These are phyloP conservation scores for Cyclaneusma minus DNA, from an alignment of 2,329 filamentous ascomycete species.

Conservation along the genomic window DNA sequence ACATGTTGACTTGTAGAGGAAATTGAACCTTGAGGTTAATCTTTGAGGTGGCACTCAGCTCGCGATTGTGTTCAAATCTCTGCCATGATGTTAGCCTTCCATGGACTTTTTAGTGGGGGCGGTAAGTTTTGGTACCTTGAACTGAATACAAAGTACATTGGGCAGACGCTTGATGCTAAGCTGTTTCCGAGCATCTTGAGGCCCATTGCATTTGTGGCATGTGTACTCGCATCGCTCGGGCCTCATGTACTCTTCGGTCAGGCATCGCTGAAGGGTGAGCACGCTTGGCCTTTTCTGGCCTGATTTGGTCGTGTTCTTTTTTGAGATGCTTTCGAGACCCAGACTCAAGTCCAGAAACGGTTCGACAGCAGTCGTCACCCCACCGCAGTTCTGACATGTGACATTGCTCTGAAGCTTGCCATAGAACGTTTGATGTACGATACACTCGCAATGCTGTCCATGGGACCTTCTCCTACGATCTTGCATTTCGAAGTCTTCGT, in stretches of 20 bases:
- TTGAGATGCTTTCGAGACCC: constrained; percentile 61
- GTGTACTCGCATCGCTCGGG: constrained; percentile 81
- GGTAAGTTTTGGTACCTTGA: constrained; percentile 50
- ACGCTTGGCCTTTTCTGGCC: constrained; percentile 23
- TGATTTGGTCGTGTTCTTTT: constrained; percentile 40
- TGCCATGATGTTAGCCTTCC: constrained; percentile 12
- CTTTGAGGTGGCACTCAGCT: constrained; percentile 61
- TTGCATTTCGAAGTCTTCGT: too few species aligned
- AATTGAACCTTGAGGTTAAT: constrained; percentile 79
- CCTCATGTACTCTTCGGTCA: constrained; percentile 75
- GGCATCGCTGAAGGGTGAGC: constrained; percentile 53
- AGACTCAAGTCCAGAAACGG: constrained; percentile 84
- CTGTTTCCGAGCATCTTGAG: constrained; percentile 69
- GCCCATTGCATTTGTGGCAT: constrained; percentile 64
- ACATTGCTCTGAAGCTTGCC: constrained; percentile 83
- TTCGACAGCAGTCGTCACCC: constrained; percentile 68
- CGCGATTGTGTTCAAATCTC: constrained; percentile 61
- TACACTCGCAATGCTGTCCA: constrained; percentile 70
- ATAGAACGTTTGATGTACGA: constrained; percentile 89
- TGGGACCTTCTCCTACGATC: too few species aligned
- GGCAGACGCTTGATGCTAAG: constrained; percentile 73
- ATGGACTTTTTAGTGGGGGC: neutral
- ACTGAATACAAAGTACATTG: constrained; percentile 78
- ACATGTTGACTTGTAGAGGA: constrained; percentile 75
- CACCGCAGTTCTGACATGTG: constrained; percentile 76